phyloP scores from a whole-genome alignment of 2,329 filamentous ascomycete species.

The Talaromyces islandicus region DNA sequence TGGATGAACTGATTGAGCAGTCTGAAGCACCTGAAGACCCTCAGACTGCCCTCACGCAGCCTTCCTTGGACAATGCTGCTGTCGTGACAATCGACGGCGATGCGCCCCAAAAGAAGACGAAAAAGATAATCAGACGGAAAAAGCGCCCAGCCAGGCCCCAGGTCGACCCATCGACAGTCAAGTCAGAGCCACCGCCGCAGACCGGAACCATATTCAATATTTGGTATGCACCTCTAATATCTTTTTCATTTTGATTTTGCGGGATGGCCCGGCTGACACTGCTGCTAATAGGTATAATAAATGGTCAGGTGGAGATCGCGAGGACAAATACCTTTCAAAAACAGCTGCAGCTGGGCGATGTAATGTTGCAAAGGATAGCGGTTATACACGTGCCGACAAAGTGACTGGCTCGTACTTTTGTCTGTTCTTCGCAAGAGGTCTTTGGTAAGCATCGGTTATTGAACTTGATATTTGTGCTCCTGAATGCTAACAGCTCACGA shows the following conservation, averaged over 20 bases:
- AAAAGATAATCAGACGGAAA: slow-evolving; percentile 90
- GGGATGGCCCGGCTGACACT: not conserved
- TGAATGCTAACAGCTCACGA: slow-evolving; percentile 15
- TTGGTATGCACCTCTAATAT: slow-evolving; percentile 65
- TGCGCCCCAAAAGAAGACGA: slow-evolving; percentile 57
- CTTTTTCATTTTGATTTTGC: not conserved
- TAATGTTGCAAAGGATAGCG: slow-evolving; percentile 72
- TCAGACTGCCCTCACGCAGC: slow-evolving; percentile 12
- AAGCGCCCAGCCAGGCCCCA: slow-evolving; percentile 83
- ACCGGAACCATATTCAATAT: slow-evolving; percentile 97
- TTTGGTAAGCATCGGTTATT: slow-evolving; percentile 39
- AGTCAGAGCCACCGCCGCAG: slow-evolving; percentile 79
- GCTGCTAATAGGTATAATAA: slow-evolving; percentile 8
- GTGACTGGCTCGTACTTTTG: slow-evolving; percentile 84
- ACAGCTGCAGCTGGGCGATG: slow-evolving; percentile 78
- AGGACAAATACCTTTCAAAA: slow-evolving; percentile 83
- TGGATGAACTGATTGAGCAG: slow-evolving; percentile 35
- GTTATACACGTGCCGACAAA: slow-evolving; percentile 72
- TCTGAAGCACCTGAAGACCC: not conserved
- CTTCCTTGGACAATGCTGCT: slow-evolving; percentile 12
- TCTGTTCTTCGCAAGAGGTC: slow-evolving; percentile 78
- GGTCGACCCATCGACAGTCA: slow-evolving; percentile 77
- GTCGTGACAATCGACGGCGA: slow-evolving; percentile 22
- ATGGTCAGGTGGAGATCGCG: slow-evolving; percentile 66
- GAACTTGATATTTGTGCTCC: not conserved